These are phyloP conservation scores for Rutstroemia sp. DNA, from an alignment of 2,329 filamentous ascomycete species.

Conservation along the genomic window DNA sequence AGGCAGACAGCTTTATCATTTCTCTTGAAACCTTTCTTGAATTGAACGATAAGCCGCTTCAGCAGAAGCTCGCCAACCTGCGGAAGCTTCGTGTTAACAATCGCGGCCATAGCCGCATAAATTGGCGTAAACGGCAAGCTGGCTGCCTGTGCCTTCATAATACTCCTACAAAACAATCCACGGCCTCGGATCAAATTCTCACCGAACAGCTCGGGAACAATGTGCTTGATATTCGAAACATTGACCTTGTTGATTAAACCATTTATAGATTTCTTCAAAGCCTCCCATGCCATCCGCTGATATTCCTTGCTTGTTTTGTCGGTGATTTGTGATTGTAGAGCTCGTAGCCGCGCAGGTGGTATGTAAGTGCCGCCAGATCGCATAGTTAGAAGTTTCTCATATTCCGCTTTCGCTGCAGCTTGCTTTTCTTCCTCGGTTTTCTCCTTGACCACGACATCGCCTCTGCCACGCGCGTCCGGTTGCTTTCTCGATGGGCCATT, in stretches of 20 bases:
- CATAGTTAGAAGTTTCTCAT: slow-evolving; percentile 85
- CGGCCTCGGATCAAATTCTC: slow-evolving; percentile 91
- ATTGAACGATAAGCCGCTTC: slow-evolving; percentile 80
- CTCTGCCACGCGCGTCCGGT: slow-evolving; percentile 12
- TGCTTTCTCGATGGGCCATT: slow-evolving; percentile 15
- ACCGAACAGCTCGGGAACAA: slow-evolving; percentile 89
- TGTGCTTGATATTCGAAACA: slow-evolving; percentile 94
- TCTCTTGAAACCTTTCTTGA: slow-evolving; percentile 89
- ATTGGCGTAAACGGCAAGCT: slow-evolving; percentile 95
- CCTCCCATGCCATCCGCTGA: slow-evolving; percentile 98
- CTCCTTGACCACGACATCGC: slow-evolving; percentile 16
- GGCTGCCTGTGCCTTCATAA: slow-evolving; percentile 97
- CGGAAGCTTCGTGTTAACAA: slow-evolving; percentile 95
- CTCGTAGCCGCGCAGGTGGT: slow-evolving; percentile 80
- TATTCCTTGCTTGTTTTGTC: slow-evolving; percentile 96
- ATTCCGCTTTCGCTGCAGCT: slow-evolving; percentile 82
- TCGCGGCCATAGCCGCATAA: slow-evolving; percentile 90
- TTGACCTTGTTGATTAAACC: slow-evolving; percentile 99
- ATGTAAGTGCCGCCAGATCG: slow-evolving; percentile 96
- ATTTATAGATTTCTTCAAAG: slow-evolving; percentile 97
- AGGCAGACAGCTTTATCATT: slow-evolving; percentile 97
- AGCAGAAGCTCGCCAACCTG: slow-evolving; percentile 88
- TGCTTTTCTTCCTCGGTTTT: slow-evolving; percentile 77
- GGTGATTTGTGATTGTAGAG: slow-evolving; percentile 92
- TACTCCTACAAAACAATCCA: slow-evolving; percentile 87